Conservation (phyloP, 805 yeast species). For the Kazachstania taianensis region DNA sequence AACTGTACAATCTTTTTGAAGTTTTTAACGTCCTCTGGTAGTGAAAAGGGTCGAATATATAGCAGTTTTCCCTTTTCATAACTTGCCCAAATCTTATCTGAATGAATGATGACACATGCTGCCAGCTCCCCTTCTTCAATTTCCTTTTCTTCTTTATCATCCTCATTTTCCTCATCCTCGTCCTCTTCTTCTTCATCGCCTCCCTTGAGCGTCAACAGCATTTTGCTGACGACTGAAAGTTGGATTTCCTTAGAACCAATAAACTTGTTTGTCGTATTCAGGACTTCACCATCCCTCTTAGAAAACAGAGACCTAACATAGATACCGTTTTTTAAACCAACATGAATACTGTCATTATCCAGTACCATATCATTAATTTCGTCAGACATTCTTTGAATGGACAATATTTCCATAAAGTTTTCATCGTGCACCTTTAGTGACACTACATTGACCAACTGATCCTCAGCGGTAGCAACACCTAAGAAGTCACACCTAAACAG, state of each 20-base stretch:
- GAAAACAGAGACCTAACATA: conserved; percentile 52
- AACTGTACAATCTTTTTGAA: conserved; percentile 14
- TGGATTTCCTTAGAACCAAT: conserved; percentile 59
- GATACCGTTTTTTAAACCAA: conserved; percentile 80
- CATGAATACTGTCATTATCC: conserved; percentile 37
- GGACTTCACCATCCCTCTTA: conserved; percentile 45
- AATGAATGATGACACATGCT: conserved; percentile 25
- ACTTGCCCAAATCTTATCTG: conserved; percentile 29
- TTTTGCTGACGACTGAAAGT: conserved; percentile 17
- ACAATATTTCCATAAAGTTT: conserved; percentile 48
- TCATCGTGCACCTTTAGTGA: conserved; percentile 40
- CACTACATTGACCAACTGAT: conserved; percentile 57
- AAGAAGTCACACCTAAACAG: conserved; percentile 40
- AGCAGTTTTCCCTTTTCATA: conserved; percentile 16
- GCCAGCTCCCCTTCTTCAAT: conserved; percentile 3
- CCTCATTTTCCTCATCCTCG: conserved; percentile 12
- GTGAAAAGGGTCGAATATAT: conserved; percentile 24
- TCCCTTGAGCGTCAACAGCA: conserved; percentile 23
- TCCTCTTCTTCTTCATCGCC: conserved; percentile 17
- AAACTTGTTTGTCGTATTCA: conserved; percentile 58
- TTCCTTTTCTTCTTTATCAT: conserved; percentile 7
- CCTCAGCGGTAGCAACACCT: conserved; percentile 59
- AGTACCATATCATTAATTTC: conserved; percentile 32
- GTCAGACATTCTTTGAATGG: conserved; percentile 59
- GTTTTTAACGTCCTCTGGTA: conserved; percentile 9